These are phyloP conservation scores for Oryza australiensis DNA, from an alignment of 176 grass and related monocot genomes.

Conservation along the genomic window DNA sequence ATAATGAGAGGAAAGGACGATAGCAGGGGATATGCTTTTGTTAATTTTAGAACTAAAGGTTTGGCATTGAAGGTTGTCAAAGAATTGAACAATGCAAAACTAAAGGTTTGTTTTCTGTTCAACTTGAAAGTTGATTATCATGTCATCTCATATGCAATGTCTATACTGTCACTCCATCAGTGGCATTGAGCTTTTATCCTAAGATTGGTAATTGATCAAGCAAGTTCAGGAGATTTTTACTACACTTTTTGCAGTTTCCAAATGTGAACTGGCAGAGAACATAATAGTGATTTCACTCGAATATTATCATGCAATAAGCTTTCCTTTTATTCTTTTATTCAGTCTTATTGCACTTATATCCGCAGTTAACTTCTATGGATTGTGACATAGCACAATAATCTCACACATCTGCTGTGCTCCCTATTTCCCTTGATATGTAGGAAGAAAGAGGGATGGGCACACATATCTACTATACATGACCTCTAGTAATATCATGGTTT, in stretches of 20 bases:
- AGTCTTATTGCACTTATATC: not conserved
- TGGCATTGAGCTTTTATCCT: not conserved
- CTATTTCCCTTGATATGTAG: not conserved
- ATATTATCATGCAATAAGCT: not conserved
- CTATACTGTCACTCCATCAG: not conserved
- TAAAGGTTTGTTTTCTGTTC: slow-evolving; percentile 56
- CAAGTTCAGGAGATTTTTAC: not conserved
- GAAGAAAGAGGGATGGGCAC: not conserved
- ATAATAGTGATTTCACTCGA: not conserved
- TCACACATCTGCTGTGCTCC: not conserved
- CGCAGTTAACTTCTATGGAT: not conserved
- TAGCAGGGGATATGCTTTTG: slow-evolving; percentile 75
- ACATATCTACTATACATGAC: too few relatives aligned
- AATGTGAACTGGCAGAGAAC: not conserved
- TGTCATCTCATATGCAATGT: not conserved
- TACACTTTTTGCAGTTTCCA: not conserved
- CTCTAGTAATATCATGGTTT: too few relatives aligned
- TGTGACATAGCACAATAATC: not conserved
- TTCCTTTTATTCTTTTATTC: not conserved
- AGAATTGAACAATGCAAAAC: slow-evolving; percentile 64
- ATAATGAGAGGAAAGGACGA: slow-evolving; percentile 71
- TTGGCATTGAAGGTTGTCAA: slow-evolving; percentile 71
- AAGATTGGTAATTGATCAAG: not conserved
- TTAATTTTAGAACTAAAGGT: slow-evolving; percentile 68
- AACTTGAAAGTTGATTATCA: not conserved